Conservation (phyloP, 495 filamentous ascomycete species). For the Penicillium samsonianum region DNA sequence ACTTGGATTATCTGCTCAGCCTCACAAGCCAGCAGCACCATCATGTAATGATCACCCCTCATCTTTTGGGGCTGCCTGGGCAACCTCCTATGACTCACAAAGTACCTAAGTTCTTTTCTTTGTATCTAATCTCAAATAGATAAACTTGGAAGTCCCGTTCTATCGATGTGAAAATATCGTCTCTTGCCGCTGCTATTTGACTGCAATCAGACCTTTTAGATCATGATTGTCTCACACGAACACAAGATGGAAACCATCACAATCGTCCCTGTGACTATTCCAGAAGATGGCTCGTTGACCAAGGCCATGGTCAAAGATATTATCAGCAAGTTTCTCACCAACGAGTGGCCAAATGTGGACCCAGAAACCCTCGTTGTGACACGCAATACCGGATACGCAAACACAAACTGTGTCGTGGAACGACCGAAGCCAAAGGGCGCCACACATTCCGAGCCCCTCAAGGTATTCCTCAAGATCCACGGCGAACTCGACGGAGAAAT, state of each 20-base stretch:
- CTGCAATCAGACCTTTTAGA: neutral
- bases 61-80: no score
- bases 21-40: no score
- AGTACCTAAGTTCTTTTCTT: neutral
- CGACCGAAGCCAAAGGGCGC: constrained; percentile 18
- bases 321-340: constrained; percentile 25
- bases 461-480: constrained; percentile 34
- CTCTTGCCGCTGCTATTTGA: no score
- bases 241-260: neutral
- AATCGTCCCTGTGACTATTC: constrained; percentile 22
- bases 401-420: constrained; percentile 29
- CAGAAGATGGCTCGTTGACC: constrained; percentile 23
- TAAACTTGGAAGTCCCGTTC: no score
- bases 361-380: constrained; percentile 23
- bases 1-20: no score
- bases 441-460: constrained; percentile 21
- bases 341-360: constrained; percentile 32
- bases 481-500: constrained; percentile 14
- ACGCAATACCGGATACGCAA: constrained; percentile 27
- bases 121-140: no score
- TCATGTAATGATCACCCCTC: no score
- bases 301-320: constrained; percentile 25
- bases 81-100: neutral
- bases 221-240: neutral
- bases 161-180: neutral